Conservation (phyloP, 768 basidiomycete genomes). For the Lactarius evosmus region DNA sequence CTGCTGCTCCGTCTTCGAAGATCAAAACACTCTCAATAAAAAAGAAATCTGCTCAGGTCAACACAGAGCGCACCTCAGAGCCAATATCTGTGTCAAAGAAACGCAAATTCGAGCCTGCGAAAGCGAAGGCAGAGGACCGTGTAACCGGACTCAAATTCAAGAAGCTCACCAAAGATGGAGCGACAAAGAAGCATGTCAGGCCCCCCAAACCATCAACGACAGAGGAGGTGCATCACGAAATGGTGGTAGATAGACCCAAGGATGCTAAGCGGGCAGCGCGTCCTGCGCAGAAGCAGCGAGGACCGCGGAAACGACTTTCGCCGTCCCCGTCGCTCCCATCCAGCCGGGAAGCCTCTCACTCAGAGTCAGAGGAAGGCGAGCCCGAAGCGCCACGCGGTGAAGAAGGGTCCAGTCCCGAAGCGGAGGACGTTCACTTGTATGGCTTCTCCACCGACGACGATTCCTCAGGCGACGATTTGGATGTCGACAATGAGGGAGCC, state of each 20-base stretch:
- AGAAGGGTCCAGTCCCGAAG: conserved; percentile 36
- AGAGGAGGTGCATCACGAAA: neutral
- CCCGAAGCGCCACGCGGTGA: neutral
- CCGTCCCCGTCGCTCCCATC: conserved; percentile 1
- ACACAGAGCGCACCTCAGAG: neutral
- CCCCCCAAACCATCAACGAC: conserved; percentile 1
- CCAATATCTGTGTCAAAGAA: neutral
- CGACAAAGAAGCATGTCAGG: conserved; percentile 12
- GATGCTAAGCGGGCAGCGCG: neutral
- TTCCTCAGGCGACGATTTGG: conserved; percentile 75
- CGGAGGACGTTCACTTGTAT: conserved; percentile 51
- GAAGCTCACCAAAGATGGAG: conserved; percentile 5
- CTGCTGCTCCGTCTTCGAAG: conserved; percentile 12
- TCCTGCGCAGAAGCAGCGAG: conserved; percentile 8
- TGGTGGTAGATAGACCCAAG: neutral
- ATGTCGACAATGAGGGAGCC: conserved; percentile 49
- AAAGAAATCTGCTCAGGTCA: neutral
- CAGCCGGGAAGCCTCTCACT: conserved; percentile 7
- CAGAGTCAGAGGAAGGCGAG: conserved; percentile 9
- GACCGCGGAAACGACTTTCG: conserved; percentile 10
- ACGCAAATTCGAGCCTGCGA: neutral
- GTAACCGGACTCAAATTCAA: conserved; percentile 7
- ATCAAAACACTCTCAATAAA: conserved; percentile 3
- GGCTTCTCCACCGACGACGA: conserved; percentile 76
- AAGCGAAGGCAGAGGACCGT: conserved; percentile 9